Base-by-base conservation (phyloP, 2,329 filamentous ascomycete genomes). In the Verticillium longisporum region DNA sequence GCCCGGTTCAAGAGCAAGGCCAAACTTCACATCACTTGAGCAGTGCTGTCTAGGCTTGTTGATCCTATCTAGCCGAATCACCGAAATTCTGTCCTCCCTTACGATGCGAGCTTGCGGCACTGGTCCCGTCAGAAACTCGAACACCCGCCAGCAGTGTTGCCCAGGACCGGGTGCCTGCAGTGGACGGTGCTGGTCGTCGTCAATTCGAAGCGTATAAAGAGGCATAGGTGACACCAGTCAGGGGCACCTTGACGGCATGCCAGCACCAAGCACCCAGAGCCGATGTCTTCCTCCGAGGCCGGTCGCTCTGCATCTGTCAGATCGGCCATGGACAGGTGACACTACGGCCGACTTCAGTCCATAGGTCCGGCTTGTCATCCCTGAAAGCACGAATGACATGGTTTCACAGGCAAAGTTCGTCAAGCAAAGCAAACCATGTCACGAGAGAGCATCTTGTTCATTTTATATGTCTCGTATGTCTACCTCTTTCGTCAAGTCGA, bases 81-180 rank as follows among this genome's bases (percentile, higher is more conserved):
- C 56, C 56, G 56, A 58, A 41, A 58, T 58, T 58, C n/a, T 50
- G 38, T 58, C 7, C 37, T 11, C 10, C 56, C 37, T 32, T 32
- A 15, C 15, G 11, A 26, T 18, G 41, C 41, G 7, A 13, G 18
- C 21, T 9, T 21, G 18, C 41, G 41, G 41, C 41, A 50, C 41
- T n/a, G 41, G n/a, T 50, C 41, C 41, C 41, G 41, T 50, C 41
- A 11, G n/a, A 50, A 18, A 50, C 18, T 50, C 41, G 41, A 18
- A 9, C 18, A 18, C 41, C 45, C 21, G 32, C 31, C 15, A 7
- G 10, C 41, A 50, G 57, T 31, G 14, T 37, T 37, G 37, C 5
- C 45, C 10, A 38, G 58, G 6, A 3, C 7, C 61, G 62, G 62
- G 45, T 34, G n/a, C 58, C 41, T 63, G 61, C 62, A 62, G 55